Evolutionary conservation across 2,329 filamentous ascomycete genomes (phyloP).

Genomic region (Verticillium nonalfalfae): DNA sequence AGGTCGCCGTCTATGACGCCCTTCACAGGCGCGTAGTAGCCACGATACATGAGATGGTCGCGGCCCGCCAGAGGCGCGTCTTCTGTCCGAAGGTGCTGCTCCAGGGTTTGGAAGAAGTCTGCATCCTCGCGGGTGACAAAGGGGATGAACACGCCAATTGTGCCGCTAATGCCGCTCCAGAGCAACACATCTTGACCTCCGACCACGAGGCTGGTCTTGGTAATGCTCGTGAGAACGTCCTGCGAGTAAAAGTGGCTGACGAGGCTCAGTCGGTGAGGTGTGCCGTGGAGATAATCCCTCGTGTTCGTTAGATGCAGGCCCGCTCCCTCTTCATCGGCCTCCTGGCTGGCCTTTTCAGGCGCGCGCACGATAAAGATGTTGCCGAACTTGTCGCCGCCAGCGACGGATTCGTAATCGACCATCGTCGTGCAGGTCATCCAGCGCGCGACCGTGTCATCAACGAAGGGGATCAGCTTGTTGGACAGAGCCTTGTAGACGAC

Average conservation of each 20-base stretch:
- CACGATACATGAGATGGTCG: conserved; percentile 91
- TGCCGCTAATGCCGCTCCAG: conserved; percentile 93
- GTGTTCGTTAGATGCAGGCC: conserved; percentile 90
- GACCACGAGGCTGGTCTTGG: conserved; percentile 83
- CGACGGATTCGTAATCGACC: conserved; percentile 95
- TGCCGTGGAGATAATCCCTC: conserved; percentile 81
- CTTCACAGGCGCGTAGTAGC: conserved; percentile 95
- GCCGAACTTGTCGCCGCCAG: conserved; percentile 95
- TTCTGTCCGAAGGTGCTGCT: conserved; percentile 79
- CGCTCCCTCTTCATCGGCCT: conserved; percentile 86
- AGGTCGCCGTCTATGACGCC: conserved; percentile 95
- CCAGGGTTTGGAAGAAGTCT: conserved; percentile 94
- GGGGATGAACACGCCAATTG: conserved; percentile 86
- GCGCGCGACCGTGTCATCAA: conserved; percentile 79
- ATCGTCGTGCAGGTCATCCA: conserved; percentile 90
- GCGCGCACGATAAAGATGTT: conserved; percentile 92
- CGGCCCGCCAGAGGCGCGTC: conserved; percentile 84
- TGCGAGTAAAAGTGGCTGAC: conserved; percentile 87
- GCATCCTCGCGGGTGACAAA: conserved; percentile 89
- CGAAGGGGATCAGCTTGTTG: conserved; percentile 89
- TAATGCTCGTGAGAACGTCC: conserved; percentile 85
- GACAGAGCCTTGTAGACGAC: conserved; percentile 90
- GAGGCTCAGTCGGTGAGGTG: conserved; percentile 75
- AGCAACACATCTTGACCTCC: conserved; percentile 87
- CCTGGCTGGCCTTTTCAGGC: conserved; percentile 76